These are phyloP conservation scores for Noccaea bulbosa DNA, from an alignment of 345 rosid species.

Conservation along the genomic window DNA sequence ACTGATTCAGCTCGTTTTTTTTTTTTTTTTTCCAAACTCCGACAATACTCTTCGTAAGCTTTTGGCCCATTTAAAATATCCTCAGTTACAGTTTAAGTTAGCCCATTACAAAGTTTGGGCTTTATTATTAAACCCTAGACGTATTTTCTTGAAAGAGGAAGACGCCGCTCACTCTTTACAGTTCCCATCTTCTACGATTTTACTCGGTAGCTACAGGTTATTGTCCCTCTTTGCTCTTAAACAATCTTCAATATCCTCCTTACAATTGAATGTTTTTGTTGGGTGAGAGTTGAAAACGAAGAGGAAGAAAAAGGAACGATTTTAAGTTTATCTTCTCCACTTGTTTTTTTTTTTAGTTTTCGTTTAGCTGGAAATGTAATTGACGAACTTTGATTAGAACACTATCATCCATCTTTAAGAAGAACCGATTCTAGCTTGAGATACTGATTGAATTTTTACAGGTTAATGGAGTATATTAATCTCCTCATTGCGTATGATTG, in stretches of 20 bases:
- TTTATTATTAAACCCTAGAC: conserved; percentile 13
- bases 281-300: background rate
- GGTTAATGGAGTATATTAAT: background rate
- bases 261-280: background rate
- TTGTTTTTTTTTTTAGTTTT: background rate
- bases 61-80: background rate
- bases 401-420: background rate
- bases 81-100: no score
- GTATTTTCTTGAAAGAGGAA: background rate
- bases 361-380: background rate
- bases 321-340: background rate
- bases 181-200: background rate
- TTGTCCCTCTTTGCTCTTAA: background rate
- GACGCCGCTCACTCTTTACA: conserved; percentile 25
- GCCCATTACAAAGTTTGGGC: no score
- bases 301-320: background rate
- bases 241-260: background rate
- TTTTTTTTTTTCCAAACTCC: background rate
- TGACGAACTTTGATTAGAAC: background rate
- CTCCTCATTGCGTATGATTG: background rate
- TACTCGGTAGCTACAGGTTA: conserved; percentile 12
- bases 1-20: background rate
- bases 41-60: background rate
- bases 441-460: background rate
- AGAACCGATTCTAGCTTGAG: background rate